A percentile compares a stretch with the other conserved stretches of the same genome.
Conservation (phyloP, 352 stramenopile species). For the Pythium sukuiense region DNA sequence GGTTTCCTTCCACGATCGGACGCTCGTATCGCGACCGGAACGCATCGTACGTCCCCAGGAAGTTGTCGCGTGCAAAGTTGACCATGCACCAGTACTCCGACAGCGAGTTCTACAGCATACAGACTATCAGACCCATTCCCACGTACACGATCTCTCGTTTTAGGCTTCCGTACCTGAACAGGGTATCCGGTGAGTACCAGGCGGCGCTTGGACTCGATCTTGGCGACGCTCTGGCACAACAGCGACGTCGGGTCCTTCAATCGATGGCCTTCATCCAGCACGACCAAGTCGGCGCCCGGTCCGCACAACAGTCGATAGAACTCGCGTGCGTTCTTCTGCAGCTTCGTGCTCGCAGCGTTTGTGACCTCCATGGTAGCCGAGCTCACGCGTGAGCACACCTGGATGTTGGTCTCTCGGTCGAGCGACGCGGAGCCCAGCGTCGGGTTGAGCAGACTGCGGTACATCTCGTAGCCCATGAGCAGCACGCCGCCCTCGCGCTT, state of each 20-base stretch:
- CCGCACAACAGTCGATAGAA: constrained; percentile 55
- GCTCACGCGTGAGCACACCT: constrained; percentile 63
- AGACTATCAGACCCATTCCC: constrained; percentile 15
- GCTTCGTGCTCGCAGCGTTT: constrained; percentile 41
- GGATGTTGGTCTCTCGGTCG: constrained; percentile 48
- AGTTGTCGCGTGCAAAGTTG: constrained; percentile 79
- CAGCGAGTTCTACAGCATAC: constrained; percentile 87
- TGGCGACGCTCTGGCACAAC: constrained; percentile 75
- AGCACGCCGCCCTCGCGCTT: constrained; percentile 72
- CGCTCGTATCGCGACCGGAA: constrained; percentile 81
- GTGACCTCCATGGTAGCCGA: constrained; percentile 72
- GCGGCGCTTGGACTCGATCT: constrained; percentile 73
- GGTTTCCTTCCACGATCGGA: constrained; percentile 78
- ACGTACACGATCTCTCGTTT: background rate
- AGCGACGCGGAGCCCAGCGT: constrained; percentile 33
- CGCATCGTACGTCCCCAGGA: constrained; percentile 68
- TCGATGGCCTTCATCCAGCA: constrained; percentile 88
- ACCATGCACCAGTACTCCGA: constrained; percentile 92
- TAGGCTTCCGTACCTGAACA: constrained; percentile 52
- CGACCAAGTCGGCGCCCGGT: constrained; percentile 74
- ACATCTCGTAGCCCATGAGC: constrained; percentile 91
- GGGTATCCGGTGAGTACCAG: constrained; percentile 94
- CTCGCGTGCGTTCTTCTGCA: constrained; percentile 54
- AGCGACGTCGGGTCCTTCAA: constrained; percentile 87
- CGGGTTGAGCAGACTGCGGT: constrained; percentile 78